A percentile compares a stretch with the other conserved stretches of the same genome.
phyloP scores from a whole-genome alignment of 495 filamentous ascomycete species.

The Annulohypoxylon stygium region DNA sequence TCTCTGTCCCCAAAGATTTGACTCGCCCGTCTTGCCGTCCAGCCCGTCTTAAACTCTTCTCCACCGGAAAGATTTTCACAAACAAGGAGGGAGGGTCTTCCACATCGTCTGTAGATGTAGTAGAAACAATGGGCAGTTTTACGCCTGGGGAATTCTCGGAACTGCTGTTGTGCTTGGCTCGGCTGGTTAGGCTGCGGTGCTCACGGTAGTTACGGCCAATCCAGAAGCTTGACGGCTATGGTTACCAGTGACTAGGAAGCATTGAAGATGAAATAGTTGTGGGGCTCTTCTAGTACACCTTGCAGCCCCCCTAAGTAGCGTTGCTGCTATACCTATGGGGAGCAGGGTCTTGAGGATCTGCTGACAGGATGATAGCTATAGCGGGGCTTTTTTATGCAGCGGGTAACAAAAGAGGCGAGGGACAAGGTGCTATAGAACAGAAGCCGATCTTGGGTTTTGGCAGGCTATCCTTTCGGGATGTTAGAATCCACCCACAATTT shows the following conservation, averaged over 20 bases:
- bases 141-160: constrained; percentile 27
- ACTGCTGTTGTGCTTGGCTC: constrained; percentile 39
- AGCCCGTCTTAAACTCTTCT: constrained; percentile 20
- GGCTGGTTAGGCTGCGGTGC: constrained; percentile 35
- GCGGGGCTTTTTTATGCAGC: constrained; percentile 51
- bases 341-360: constrained; percentile 51
- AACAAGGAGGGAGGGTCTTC: constrained; percentile 26
- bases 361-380: constrained; percentile 54
- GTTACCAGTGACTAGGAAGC: constrained; percentile 44
- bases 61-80: constrained; percentile 32
- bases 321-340: constrained; percentile 48
- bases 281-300: constrained; percentile 51
- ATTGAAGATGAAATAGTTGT: constrained; percentile 50
- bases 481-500: constrained; percentile 44
- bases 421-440: constrained; percentile 44
- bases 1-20: constrained; percentile 17
- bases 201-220: constrained; percentile 45
- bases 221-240: constrained; percentile 46
- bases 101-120: constrained; percentile 35
- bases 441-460: constrained; percentile 45
- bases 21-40: constrained; percentile 27
- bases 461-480: constrained; percentile 34
- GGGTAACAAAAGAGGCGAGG: constrained; percentile 44
- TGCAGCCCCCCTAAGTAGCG: constrained; percentile 45
- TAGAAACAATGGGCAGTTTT: constrained; percentile 32